phyloP scores from a whole-genome alignment of 2,329 filamentous ascomycete genomes.

The Leptosphaerulina australis region DNA sequence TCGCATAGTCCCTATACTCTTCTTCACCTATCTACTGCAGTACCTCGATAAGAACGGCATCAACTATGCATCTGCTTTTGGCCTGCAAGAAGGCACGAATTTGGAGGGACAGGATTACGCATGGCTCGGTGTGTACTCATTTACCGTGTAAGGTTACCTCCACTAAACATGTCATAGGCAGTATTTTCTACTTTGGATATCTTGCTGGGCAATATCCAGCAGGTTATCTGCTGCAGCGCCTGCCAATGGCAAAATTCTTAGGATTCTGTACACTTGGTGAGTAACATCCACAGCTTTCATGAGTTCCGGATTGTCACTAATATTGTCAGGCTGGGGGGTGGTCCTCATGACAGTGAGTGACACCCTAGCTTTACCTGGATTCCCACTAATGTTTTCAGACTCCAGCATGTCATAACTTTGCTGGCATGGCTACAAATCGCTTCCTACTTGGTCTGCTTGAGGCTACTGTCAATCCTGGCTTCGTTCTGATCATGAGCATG shows the following conservation, averaged over 20 bases:
- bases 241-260: constrained; percentile 56
- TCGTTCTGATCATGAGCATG: constrained; percentile 70
- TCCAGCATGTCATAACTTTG: constrained; percentile 50
- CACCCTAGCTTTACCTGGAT: too few species aligned
- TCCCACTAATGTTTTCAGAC: constrained; percentile 29
- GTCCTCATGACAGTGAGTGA: constrained; percentile 47
- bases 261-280: constrained; percentile 48
- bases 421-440: constrained; percentile 49
- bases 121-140: constrained; percentile 17
- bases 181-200: constrained; percentile 60
- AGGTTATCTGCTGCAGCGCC: constrained; percentile 53
- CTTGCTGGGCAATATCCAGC: constrained; percentile 54
- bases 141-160: background rate
- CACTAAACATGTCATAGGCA: constrained; percentile 29
- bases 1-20: constrained; percentile 40
- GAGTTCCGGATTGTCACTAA: background rate
- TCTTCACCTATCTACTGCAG: constrained; percentile 48
- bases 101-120: constrained; percentile 41
- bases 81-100: constrained; percentile 55
- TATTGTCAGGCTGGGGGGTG: constrained; percentile 45
- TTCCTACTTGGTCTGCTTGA: constrained; percentile 62
- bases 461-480: constrained; percentile 54
- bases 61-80: constrained; percentile 60
- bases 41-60: constrained; percentile 56
- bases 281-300: background rate